Evolutionary conservation across 768 basidiomycete genomes (phyloP).

Genomic region (Kwoniella heveanensis): DNA sequence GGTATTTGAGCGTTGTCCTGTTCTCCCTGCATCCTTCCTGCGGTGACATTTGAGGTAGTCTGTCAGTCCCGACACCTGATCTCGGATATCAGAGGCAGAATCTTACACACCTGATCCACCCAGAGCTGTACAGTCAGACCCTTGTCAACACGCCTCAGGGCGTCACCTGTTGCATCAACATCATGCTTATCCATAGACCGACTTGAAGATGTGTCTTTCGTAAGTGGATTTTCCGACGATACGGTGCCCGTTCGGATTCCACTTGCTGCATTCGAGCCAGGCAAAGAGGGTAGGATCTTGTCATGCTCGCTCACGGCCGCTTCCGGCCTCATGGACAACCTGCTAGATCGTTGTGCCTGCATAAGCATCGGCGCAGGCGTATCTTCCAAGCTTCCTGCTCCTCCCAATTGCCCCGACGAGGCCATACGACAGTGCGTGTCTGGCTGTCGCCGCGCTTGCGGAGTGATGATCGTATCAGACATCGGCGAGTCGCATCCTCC

Average conservation of each 20-base stretch:
- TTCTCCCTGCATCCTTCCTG: constrained; percentile 72
- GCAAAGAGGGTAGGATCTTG: constrained; percentile 17
- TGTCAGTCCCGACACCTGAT: no score
- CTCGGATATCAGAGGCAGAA: no score
- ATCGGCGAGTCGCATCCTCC: neutral
- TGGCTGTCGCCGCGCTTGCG: neutral
- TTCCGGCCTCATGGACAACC: neutral
- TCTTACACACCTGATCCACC: constrained; percentile 71
- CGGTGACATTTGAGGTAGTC: no score
- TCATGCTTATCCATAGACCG: neutral
- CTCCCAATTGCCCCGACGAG: neutral
- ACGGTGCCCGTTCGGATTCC: no score
- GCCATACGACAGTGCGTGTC: neutral
- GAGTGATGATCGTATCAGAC: constrained; percentile 10
- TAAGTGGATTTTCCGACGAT: no score
- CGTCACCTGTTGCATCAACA: constrained; percentile 7
- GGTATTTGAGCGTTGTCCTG: constrained; percentile 64
- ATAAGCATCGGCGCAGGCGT: constrained; percentile 14
- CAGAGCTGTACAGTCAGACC: constrained; percentile 65
- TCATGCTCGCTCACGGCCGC: neutral
- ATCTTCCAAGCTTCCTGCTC: constrained; percentile 2
- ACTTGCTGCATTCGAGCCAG: neutral
- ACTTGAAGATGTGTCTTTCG: neutral
- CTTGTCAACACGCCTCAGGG: constrained; percentile 42
- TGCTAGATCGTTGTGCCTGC: neutral